Evolutionary conservation across 139 green algal genomes (phyloP), one percentile per base, ranked within the genome.

Genomic region (Tetradesmus lagerheimii): DNA sequence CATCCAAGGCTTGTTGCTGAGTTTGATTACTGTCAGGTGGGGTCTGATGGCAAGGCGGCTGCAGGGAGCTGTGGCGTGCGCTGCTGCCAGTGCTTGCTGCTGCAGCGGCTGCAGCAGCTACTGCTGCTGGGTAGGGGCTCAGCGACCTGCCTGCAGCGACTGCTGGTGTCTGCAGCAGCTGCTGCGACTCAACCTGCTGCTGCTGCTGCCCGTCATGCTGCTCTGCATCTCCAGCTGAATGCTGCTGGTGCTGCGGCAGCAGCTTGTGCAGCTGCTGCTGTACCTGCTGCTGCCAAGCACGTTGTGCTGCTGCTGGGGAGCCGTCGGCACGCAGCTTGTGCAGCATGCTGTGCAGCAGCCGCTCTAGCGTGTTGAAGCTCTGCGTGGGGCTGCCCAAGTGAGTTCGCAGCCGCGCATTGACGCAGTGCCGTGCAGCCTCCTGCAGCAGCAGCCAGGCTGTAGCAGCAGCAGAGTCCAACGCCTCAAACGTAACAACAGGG

Each of bases 281-380:
- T 38, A 88, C 14, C 35, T 57, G 79, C 57, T 64, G 53, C 37
- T 82, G 64, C 77, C 90, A 90, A 11, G 20, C 35, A 18, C 37
- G 62, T 75, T 85, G 47, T 0, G 27, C 35, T 62, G 84, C 84
- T 35, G 57, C 39, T 27, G 71, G 6, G 12, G 85, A 88, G 18
- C 43, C 85, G n/a, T 83, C 71, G 12, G 37, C 18, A 5, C 89
- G 81, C 80, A 89, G 75, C 50, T 50, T 34, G 0, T 31, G 38
- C 47, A 86, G 38, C 34, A 79, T 62, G 35, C 14, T 79, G 47
- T 94, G 92, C 53, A 97, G 74, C 62, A 93, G 77, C 18, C 85
- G 50, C 71, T 98, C 96, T 38, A 99, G 43, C 11, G 92, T 92
- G 27, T 88, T 92, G 45, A 98, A 94, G 23, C 92, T 98, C 67